Conservation (phyloP, 352 stramenopile species). For the Phytophthora podocarpi region DNA sequence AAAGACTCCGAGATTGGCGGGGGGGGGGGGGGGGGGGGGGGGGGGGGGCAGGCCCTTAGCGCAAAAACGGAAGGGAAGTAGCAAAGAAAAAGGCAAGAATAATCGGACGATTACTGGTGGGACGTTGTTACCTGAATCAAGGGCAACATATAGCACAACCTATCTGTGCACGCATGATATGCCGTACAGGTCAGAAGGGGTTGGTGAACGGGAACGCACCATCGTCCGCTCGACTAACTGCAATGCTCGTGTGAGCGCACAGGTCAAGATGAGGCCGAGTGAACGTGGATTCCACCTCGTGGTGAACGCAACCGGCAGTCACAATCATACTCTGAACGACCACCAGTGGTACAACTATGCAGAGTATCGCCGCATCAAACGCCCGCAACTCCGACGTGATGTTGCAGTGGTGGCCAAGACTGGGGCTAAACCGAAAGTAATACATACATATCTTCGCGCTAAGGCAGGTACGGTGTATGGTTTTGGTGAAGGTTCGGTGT, state of each 20-base stretch:
- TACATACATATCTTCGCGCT: background rate
- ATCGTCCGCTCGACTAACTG: background rate
- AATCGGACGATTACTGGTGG: background rate
- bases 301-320: background rate
- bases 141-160: background rate
- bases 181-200: background rate
- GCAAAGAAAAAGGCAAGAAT: no score
- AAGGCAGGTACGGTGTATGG: background rate
- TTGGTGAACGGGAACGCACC: background rate
- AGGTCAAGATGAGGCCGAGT: background rate
- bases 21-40: no score
- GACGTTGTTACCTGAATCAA: background rate
- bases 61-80: no score
- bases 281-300: background rate
- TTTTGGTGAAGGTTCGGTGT: no score
- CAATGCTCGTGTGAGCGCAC: background rate
- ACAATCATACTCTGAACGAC: background rate
- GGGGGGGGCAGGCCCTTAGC: no score
- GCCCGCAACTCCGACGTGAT: background rate
- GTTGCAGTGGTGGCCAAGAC: slow-evolving; percentile 1
- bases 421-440: background rate
- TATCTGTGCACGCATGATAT: background rate
- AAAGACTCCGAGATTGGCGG: no score
- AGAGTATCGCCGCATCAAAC: background rate
- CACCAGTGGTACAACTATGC: slow-evolving; percentile 8